Conservation (phyloP, 495 filamentous ascomycete genomes). For the Cercophora samala region DNA sequence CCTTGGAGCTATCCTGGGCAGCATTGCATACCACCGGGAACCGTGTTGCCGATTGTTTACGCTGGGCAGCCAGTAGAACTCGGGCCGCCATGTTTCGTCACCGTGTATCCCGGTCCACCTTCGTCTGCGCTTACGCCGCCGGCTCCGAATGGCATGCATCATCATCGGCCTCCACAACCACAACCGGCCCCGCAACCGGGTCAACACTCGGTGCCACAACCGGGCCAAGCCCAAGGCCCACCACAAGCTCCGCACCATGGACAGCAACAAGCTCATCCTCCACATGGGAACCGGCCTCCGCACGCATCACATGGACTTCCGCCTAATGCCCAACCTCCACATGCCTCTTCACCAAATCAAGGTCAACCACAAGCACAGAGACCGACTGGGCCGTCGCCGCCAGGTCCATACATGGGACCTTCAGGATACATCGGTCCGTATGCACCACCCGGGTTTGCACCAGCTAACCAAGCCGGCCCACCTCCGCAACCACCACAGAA, state of each 20-base stretch:
- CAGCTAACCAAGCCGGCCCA: background rate
- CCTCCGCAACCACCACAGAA: constrained; percentile 5
- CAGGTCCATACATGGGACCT: constrained; percentile 3
- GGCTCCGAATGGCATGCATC: background rate
- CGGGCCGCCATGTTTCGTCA: constrained; percentile 12
- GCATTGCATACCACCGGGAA: constrained; percentile 13
- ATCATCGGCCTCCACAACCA: background rate
- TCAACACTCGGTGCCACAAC: constrained; percentile 3
- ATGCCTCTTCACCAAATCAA: background rate
- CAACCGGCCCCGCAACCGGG: background rate
- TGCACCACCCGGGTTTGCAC: constrained; percentile 4
- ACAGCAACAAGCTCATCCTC: background rate
- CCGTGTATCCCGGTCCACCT: constrained; percentile 18
- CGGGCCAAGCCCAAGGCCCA: background rate
- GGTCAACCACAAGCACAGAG: constrained; percentile 7
- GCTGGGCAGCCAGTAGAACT: constrained; percentile 12
- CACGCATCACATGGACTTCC: background rate
- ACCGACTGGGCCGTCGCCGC: background rate
- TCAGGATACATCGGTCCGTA: constrained; percentile 9
- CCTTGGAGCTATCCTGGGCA: constrained; percentile 11
- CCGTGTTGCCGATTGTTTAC: constrained; percentile 16
- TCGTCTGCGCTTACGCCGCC: constrained; percentile 1
- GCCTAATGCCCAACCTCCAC: background rate
- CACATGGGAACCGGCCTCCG: background rate
- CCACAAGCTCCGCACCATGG: background rate